phyloP scores from a whole-genome alignment of 2,329 filamentous ascomycete species.

The Capronia americana region DNA sequence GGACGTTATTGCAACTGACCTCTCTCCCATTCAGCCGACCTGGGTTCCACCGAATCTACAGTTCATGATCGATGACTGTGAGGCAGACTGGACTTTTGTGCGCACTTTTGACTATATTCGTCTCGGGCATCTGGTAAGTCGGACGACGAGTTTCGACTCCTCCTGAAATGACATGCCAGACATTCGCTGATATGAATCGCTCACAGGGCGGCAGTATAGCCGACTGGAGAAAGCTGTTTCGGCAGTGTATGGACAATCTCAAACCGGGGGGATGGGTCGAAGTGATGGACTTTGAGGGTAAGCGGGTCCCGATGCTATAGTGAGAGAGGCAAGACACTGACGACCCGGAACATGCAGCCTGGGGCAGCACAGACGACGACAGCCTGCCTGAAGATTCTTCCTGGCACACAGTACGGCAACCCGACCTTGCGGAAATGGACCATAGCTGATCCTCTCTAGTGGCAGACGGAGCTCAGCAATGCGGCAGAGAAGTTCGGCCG shows the following conservation, averaged over 20 bases:
- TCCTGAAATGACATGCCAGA: background rate
- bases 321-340: background rate
- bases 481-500: slow-evolving; percentile 29
- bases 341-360: slow-evolving; percentile 23
- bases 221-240: slow-evolving; percentile 42
- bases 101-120: slow-evolving; percentile 51
- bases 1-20: slow-evolving; percentile 42
- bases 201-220: slow-evolving; percentile 45
- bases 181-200: background rate
- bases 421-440: background rate
- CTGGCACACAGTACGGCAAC: slow-evolving; percentile 10
- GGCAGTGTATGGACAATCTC: slow-evolving; percentile 40
- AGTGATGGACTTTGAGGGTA: slow-evolving; percentile 41
- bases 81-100: slow-evolving; percentile 49
- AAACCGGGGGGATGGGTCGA: slow-evolving; percentile 44
- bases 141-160: background rate
- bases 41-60: slow-evolving; percentile 58
- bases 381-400: slow-evolving; percentile 37
- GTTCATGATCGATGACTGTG: slow-evolving; percentile 47
- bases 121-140: slow-evolving; percentile 42
- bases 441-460: slow-evolving; percentile 7
- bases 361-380: slow-evolving; percentile 43
- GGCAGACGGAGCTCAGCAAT: slow-evolving; percentile 32
- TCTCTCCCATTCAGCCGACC: slow-evolving; percentile 42
- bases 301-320: background rate